These are phyloP conservation scores for Ananas comosus DNA, from an alignment of 176 grass and related monocot genomes.

Conservation along the genomic window DNA sequence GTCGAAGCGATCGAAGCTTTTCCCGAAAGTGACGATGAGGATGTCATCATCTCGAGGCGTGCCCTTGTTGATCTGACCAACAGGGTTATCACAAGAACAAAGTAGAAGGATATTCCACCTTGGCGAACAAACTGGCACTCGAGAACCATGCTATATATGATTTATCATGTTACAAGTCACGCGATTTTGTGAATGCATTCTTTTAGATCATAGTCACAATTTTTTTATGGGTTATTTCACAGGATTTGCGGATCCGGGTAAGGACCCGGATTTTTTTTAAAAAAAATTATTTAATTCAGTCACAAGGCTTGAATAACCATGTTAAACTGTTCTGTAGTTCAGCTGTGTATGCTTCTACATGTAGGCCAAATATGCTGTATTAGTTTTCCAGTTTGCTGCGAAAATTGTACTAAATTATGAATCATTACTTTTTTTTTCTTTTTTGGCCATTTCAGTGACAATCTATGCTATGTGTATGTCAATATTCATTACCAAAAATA, in stretches of 20 bases:
- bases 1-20: conserved; percentile 29
- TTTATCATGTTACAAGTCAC: neutral
- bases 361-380: too few relatives aligned
- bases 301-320: too few relatives aligned
- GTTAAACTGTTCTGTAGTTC: too few relatives aligned
- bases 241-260: neutral
- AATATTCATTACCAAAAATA: too few relatives aligned
- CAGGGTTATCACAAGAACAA: conserved; percentile 39
- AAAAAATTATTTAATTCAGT: too few relatives aligned
- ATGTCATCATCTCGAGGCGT: conserved; percentile 29
- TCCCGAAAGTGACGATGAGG: conserved; percentile 27
- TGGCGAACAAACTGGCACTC: neutral
- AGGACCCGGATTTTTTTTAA: too few relatives aligned
- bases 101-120: conserved; percentile 10
- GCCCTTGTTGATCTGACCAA: conserved; percentile 50
- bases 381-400: too few relatives aligned
- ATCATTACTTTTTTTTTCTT: too few relatives aligned
- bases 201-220: neutral
- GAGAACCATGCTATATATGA: neutral
- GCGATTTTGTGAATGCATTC: neutral
- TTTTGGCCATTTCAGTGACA: too few relatives aligned
- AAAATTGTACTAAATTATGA: too few relatives aligned
- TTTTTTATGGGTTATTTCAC: neutral
- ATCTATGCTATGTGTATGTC: too few relatives aligned
- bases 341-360: too few relatives aligned